Conservation (phyloP, 129 eudicot species). For the Solidago caesia region DNA sequence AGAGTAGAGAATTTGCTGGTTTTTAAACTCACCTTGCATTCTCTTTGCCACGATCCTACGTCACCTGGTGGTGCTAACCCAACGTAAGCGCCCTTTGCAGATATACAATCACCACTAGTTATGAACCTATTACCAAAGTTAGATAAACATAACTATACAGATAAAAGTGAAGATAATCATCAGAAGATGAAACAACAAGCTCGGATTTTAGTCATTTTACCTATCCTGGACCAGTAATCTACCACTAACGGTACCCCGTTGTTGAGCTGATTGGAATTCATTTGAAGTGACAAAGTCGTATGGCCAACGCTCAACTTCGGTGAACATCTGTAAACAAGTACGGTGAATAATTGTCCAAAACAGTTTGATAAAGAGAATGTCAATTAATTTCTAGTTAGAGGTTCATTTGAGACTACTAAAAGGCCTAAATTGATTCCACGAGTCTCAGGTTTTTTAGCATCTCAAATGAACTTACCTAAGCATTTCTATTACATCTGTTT, state of each 20-base stretch:
- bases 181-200: not conserved
- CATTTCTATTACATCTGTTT: not conserved
- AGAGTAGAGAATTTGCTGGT: not conserved
- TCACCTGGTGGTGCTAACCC: slow-evolving; percentile 88
- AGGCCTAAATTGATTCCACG: too few species aligned
- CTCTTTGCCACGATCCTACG: slow-evolving; percentile 79
- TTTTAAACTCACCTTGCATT: slow-evolving; percentile 55
- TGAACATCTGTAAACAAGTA: slow-evolving; percentile 32
- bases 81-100: slow-evolving; percentile 57
- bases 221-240: slow-evolving; percentile 69
- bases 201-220: slow-evolving; percentile 23
- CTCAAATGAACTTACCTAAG: too few species aligned
- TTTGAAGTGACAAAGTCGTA: slow-evolving; percentile 64
- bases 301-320: slow-evolving; percentile 71
- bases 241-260: slow-evolving; percentile 62
- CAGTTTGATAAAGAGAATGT: not conserved
- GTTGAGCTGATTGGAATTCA: slow-evolving; percentile 60
- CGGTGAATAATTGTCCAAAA: not conserved
- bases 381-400: too few species aligned
- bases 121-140: slow-evolving; percentile 33
- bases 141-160: not conserved
- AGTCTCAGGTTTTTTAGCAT: too few species aligned
- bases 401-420: too few species aligned
- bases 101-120: slow-evolving; percentile 21
- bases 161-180: not conserved